phyloP scores from a whole-genome alignment of 208 protist species.

The Leishmania arabica region DNA sequence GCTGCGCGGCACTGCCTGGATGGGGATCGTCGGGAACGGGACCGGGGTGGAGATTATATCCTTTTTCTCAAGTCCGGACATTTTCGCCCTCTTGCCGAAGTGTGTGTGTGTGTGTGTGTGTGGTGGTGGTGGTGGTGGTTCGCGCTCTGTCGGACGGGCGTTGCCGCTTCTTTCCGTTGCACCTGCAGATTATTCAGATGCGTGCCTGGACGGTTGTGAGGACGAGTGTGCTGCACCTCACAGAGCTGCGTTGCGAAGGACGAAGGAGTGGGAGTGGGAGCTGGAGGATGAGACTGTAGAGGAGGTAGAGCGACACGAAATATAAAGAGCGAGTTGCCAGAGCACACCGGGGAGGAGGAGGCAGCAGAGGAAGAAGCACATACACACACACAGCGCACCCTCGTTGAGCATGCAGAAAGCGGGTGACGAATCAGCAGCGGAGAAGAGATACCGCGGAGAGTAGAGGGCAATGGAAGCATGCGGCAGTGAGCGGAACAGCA shows the following conservation, averaged over 20 bases:
- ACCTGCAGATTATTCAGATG: background rate
- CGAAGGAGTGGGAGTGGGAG: background rate
- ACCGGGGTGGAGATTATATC: constrained; percentile 44
- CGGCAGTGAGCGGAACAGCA: background rate
- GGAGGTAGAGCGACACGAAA: background rate
- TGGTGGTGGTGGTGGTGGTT: background rate
- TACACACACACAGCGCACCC: background rate
- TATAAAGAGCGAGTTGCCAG: background rate
- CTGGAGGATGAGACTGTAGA: too few relatives aligned
- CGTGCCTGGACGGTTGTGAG: background rate
- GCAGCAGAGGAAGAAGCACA: background rate
- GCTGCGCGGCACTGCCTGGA: constrained; percentile 10
- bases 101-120: background rate
- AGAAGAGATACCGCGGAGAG: background rate
- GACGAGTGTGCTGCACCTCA: background rate
- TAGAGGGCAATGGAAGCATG: background rate
- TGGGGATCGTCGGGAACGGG: constrained; percentile 48
- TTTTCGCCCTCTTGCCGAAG: background rate
- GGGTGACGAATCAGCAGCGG: background rate
- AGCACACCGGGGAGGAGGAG: background rate
- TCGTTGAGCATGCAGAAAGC: background rate
- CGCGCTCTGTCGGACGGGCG: background rate
- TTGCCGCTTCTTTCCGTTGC: background rate
- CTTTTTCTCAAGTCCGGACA: constrained; percentile 5
- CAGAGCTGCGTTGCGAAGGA: background rate